These are phyloP conservation scores for Ensete ventricosum DNA, from an alignment of 176 grass and related monocot genomes.

Conservation along the genomic window DNA sequence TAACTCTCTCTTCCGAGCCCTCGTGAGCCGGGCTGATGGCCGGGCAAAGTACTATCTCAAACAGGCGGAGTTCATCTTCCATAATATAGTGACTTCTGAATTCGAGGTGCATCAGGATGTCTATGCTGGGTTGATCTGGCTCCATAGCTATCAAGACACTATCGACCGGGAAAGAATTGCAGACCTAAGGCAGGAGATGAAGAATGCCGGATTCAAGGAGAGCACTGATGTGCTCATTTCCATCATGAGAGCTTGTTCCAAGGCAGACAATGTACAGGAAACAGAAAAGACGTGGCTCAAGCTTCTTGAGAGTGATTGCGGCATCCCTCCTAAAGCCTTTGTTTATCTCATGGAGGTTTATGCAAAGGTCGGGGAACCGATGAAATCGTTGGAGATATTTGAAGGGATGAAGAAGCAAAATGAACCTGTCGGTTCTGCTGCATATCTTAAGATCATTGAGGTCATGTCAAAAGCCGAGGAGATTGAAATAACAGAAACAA, in stretches of 20 bases:
- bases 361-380: constrained; percentile 36
- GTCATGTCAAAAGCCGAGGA: constrained; percentile 55
- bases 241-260: constrained; percentile 78
- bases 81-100: constrained; percentile 70
- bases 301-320: constrained; percentile 47
- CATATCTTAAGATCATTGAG: constrained; percentile 93
- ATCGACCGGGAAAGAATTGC: constrained; percentile 67
- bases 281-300: constrained; percentile 66
- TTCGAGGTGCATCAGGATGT: constrained; percentile 62
- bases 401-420: constrained; percentile 65
- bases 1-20: constrained; percentile 70
- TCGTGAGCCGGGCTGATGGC: constrained; percentile 67
- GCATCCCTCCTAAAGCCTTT: constrained; percentile 67
- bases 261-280: constrained; percentile 71
- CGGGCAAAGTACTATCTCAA: constrained; percentile 67
- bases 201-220: constrained; percentile 46
- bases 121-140: constrained; percentile 80
- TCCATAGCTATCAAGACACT: constrained; percentile 90
- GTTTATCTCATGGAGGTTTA: constrained; percentile 87
- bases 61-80: constrained; percentile 83
- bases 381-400: constrained; percentile 87
- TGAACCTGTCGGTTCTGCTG: constrained; percentile 46
- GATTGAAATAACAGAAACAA: constrained; percentile 46
- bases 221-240: constrained; percentile 74
- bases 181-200: constrained; percentile 68